Conservation (phyloP, 768 basidiomycete species). For the Mycena latifolia region DNA sequence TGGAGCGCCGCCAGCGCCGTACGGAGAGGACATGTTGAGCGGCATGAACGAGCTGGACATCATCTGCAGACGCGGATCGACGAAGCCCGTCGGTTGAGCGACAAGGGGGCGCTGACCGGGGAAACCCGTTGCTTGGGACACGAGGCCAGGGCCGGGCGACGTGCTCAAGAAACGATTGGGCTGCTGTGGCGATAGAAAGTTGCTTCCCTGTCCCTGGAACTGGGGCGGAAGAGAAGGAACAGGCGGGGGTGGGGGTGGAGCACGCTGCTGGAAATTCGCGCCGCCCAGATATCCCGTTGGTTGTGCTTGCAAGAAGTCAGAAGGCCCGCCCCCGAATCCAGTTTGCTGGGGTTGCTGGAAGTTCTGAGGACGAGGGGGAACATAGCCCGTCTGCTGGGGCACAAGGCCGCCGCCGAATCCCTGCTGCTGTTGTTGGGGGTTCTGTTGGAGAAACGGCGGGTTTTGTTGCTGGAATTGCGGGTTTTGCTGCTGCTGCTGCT, state of each 20-base stretch:
- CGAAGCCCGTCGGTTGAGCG: conserved; percentile 83
- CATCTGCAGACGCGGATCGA: conserved; percentile 88
- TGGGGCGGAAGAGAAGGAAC: conserved; percentile 74
- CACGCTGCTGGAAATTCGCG: conserved; percentile 56
- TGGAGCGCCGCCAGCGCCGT: conserved; percentile 69
- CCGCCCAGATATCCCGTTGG: conserved; percentile 64
- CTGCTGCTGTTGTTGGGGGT: conserved; percentile 43
- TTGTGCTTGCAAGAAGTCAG: conserved; percentile 63
- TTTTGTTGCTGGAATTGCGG: conserved; percentile 43
- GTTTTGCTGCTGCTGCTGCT: no score
- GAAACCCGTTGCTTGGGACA: conserved; percentile 73
- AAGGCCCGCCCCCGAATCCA: conserved; percentile 52
- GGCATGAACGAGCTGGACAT: conserved; percentile 97
- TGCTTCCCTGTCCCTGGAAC: conserved; percentile 61
- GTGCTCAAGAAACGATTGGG: conserved; percentile 66
- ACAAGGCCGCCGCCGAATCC: conserved; percentile 47
- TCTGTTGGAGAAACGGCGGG: conserved; percentile 45
- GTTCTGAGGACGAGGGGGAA: conserved; percentile 52
- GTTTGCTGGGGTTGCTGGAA: conserved; percentile 75
- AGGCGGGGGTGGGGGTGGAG: conserved; percentile 67
- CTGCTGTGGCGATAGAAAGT: conserved; percentile 55
- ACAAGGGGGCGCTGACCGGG: conserved; percentile 60
- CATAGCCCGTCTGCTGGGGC: conserved; percentile 75
- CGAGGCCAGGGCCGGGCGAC: conserved; percentile 64
- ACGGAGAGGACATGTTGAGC: conserved; percentile 66